Evolutionary conservation across 768 basidiomycete species (phyloP), one percentile per base, ranked within the genome.

Genomic region (Phylloporus scabripes): DNA sequence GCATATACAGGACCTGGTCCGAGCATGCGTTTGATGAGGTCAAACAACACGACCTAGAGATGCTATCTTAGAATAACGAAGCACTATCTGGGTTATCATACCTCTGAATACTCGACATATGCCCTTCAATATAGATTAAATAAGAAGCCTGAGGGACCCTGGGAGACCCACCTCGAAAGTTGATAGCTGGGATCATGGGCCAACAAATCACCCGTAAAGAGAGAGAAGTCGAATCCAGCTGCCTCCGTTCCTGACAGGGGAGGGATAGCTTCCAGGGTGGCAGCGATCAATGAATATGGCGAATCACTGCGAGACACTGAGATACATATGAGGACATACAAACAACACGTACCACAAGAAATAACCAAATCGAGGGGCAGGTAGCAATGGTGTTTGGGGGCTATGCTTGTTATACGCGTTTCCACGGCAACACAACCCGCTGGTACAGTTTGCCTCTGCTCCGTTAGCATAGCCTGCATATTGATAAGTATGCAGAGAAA

Each of bases 131-230:
- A 24, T 1, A 8, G 18, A 32, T 11, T 54, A 42, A 46, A 48
- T 42, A 41, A 38, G 20, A 44, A 5, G 21, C 11, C 18, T 15
- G 21, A 41, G 7, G n/a, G 24, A 11, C 6, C 40, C 21, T 32
- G 21, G 21, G n/a, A 11, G 7, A 53, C 74, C 51, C 50, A 79
- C 81, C 81, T 74, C 7, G 79, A 82, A 32, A 81, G 65, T 58
- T 88, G 78, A 47, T 78, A 79, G 34, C 79, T 76, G 11, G 77
- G 67, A 63, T 89, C 87, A 61, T 90, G 87, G 6, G 82, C 79
- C 33, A 87, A 77, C 36, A 90, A 63, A 60, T 90, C 87, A 20
- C 87, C 87, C 0, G 87, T 90, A 58, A 75, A 88, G 15, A 90
- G 41, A 0, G 78, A 76, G 61, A 80, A 87, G 21, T 74, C 73